phyloP scores from a whole-genome alignment of 331 rosid species.

The Erythrophleum ivorense region DNA sequence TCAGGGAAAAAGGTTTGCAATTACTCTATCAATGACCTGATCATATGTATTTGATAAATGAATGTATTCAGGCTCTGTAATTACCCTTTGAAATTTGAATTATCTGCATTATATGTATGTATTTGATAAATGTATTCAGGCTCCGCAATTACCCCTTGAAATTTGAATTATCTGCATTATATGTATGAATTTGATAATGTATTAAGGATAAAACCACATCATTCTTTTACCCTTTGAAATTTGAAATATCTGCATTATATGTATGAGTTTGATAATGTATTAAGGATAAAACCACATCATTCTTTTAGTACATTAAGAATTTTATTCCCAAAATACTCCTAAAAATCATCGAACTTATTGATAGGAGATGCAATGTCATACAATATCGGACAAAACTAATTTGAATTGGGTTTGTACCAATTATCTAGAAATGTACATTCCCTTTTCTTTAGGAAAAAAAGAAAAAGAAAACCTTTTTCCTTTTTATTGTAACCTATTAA shows the following conservation, averaged over 20 bases:
- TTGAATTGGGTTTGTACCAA: not conserved
- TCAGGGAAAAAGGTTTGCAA: slow-evolving; percentile 5
- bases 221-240: too few species aligned
- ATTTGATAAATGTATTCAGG: not conserved
- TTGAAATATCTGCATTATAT: not conserved
- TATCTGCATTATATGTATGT: not conserved
- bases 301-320: not conserved
- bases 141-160: not conserved
- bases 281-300: not conserved
- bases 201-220: too few species aligned
- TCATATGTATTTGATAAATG: too few species aligned
- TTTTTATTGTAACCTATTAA: not conserved
- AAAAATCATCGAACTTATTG: not conserved
- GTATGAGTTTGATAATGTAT: not conserved
- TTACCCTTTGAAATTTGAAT: not conserved
- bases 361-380: not conserved
- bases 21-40: not conserved
- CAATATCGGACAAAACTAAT: not conserved
- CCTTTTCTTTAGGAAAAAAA: not conserved
- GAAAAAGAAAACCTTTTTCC: not conserved
- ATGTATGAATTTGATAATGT: not conserved
- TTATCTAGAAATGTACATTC: not conserved
- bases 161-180: not conserved
- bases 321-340: not conserved
- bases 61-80: too few species aligned